phyloP scores from a whole-genome alignment of 1,284 basidiomycete genomes.

The Rhodotorula sp. region DNA sequence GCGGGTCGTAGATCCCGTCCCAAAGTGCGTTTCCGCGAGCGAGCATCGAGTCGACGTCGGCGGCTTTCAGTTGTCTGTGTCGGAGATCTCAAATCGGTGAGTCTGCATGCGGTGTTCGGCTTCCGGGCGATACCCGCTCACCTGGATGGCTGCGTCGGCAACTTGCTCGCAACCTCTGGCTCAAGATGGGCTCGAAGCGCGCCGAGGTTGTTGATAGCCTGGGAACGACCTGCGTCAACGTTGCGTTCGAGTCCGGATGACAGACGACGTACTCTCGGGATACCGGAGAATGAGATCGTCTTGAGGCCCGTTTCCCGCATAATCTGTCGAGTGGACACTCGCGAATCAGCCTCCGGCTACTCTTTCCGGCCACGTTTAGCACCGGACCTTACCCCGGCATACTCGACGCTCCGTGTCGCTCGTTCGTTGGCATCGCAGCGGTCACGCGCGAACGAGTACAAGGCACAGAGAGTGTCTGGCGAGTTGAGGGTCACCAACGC shows the following conservation, averaged over 20 bases:
- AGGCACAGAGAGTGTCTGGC: constrained; percentile 69
- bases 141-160: constrained; percentile 68
- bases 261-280: constrained; percentile 34
- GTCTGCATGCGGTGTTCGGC: no score
- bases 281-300: constrained; percentile 63
- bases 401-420: constrained; percentile 6
- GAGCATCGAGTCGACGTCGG: constrained; percentile 7
- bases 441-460: constrained; percentile 68
- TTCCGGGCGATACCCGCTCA: constrained; percentile 48
- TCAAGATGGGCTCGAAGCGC: constrained; percentile 71
- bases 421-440: constrained; percentile 58
- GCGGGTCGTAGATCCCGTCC: constrained; percentile 88
- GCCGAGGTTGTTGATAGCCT: constrained; percentile 80
- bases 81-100: not conserved
- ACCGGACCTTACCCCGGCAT: constrained; percentile 12
- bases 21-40: constrained; percentile 58
- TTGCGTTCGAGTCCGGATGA: not conserved
- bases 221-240: not conserved
- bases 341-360: not conserved
- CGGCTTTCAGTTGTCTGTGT: constrained; percentile 13
- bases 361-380: not conserved
- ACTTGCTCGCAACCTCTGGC: constrained; percentile 67
- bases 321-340: constrained; percentile 47
- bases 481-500: constrained; percentile 78
- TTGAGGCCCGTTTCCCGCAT: constrained; percentile 94